phyloP scores from a whole-genome alignment of 192 early-diverging fungal species.

The Coemansia sp. region DNA sequence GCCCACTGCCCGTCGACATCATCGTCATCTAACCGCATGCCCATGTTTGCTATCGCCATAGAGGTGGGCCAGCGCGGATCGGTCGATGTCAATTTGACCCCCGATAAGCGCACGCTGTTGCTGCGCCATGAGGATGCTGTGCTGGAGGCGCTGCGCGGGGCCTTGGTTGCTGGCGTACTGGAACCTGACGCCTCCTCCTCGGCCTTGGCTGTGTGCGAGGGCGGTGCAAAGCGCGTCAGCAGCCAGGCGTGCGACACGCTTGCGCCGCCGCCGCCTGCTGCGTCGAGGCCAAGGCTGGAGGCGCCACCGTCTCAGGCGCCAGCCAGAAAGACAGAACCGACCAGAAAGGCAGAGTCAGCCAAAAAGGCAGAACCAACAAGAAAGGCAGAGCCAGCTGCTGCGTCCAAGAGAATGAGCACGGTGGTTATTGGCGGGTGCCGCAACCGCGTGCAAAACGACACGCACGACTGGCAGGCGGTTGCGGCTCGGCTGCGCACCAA shows the following conservation, averaged over 20 bases:
- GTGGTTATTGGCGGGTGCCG: conserved; percentile 35
- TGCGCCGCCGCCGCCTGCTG: background rate
- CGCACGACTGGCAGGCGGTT: conserved; percentile 18
- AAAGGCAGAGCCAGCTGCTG: background rate
- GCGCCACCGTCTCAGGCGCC: background rate
- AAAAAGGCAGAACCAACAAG: background rate
- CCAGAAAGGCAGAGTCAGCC: background rate
- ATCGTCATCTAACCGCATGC: no score
- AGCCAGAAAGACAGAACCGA: background rate
- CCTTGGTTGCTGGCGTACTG: conserved; percentile 12
- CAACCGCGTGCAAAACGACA: conserved; percentile 35
- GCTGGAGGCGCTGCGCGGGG: conserved; percentile 12
- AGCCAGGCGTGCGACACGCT: background rate
- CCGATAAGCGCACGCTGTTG: conserved; percentile 92
- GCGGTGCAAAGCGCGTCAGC: background rate
- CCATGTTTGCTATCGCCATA: conserved; percentile 76
- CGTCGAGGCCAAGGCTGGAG: background rate
- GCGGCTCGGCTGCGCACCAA: conserved; percentile 15
- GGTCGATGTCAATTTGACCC: conserved; percentile 93
- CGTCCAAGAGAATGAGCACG: conserved; percentile 15
- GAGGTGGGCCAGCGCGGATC: conserved; percentile 17
- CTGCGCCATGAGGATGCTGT: conserved; percentile 70
- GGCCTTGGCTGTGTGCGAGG: background rate
- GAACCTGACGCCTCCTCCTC: background rate
- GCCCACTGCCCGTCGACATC: conserved; percentile 64